Evolutionary conservation across 2,329 filamentous ascomycete genomes (phyloP).

Genomic region (Pseudogymnoascus sp.): DNA sequence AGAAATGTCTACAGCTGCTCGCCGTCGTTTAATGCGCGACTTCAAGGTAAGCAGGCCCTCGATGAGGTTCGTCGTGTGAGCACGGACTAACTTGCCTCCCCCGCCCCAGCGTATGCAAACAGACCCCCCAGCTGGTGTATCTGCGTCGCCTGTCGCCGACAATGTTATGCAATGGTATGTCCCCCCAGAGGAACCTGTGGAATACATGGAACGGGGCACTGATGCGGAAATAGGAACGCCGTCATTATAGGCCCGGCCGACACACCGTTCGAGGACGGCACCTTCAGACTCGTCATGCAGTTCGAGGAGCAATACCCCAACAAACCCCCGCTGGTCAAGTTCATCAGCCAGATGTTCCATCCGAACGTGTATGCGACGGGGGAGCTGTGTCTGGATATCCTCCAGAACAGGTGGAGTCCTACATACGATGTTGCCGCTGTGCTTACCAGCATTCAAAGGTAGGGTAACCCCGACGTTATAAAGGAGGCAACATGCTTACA

Average conservation of each 20-base stretch:
- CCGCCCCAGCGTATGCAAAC: conserved; percentile 86
- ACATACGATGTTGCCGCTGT: conserved; percentile 98
- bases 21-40: conserved; percentile 95
- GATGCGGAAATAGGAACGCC: conserved; percentile 64
- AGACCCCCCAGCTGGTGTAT: conserved; percentile 92
- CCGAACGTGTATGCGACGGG: conserved; percentile 97
- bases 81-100: conserved; percentile 15
- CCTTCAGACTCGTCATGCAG: conserved; percentile 95
- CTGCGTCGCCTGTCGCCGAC: conserved; percentile 88
- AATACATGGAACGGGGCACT: not conserved
- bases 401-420: conserved; percentile 97
- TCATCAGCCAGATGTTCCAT: conserved; percentile 99
- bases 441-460: conserved; percentile 97
- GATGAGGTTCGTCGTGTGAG: conserved; percentile 16
- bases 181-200: not conserved
- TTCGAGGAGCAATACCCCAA: conserved; percentile 99
- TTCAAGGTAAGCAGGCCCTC: conserved; percentile 69
- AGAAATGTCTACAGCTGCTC: conserved; percentile 83
- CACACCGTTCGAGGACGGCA: conserved; percentile 96
- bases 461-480: conserved; percentile 17
- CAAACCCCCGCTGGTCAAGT: conserved; percentile 95
- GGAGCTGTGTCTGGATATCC: conserved; percentile 90
- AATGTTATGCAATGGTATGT: conserved; percentile 92
- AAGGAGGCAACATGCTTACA: not conserved
- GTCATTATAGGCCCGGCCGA: conserved; percentile 97